Evolutionary conservation across 495 filamentous ascomycete genomes (phyloP), one percentile per base, ranked within the genome.

Genomic region (Neurospora terricola): DNA sequence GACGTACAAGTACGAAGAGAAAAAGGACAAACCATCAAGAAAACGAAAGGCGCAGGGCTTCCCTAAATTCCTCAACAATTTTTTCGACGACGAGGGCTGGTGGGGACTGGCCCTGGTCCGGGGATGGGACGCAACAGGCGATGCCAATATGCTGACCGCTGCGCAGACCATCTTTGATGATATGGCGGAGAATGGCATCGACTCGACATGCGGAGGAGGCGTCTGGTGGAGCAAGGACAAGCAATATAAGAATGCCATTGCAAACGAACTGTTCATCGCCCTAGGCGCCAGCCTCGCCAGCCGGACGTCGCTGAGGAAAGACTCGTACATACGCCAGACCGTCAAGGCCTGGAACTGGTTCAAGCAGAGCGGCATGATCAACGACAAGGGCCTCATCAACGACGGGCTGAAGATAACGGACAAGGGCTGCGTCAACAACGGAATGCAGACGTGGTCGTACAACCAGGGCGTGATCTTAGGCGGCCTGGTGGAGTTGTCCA

Each of bases 381-480:
- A 91, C 74, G 38, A 78, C 16, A 77, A 91, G n/a, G 83, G 86
- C 73, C 84, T 87, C 7, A 90, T 95, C 80, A 91, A 93, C 77
- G 92, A 95, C 76, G 91, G 91, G 10, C 85, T 95, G 23, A 72
- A 37, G 0, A 68, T 76, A 27, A 27, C 40, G 34, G 81, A 86
- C 73, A 78, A 78, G 4, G 84, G 80, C 42, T 93, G 91, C 82
- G 83, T 86, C 73, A 92, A 91, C 80, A 93, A 93, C 78, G 85
- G 85, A 38, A 79, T 81, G 40, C 84, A 85, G 9, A 87, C 89
- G 68, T 94, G 88, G 88, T 88, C 90, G 0, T 95, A 95, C 83
- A 95, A 94, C 82, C 92, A 95, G 81, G 92, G 92, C 43, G 91
- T 93, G 37, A 83, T 94, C 42, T 85, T 94, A 14, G 92, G 92